Evolutionary conservation across 805 yeast species (phyloP).

Genomic region (Metschnikowia lochheadii): DNA sequence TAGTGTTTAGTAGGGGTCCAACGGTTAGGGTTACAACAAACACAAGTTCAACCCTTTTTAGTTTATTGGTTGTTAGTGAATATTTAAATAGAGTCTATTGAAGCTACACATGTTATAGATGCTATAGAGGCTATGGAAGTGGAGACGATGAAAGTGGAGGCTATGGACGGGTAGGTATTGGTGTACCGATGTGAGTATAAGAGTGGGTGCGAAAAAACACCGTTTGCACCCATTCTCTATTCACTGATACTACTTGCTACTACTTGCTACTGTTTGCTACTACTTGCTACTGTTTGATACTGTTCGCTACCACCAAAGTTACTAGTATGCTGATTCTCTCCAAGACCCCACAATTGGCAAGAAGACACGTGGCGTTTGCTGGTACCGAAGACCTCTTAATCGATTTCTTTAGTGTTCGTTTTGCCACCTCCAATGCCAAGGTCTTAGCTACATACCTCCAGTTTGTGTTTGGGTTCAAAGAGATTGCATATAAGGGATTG

Average conservation of each 20-base stretch:
- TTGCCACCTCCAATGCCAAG: constrained; percentile 72
- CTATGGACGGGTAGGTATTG: too few species aligned
- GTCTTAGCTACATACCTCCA: constrained; percentile 55
- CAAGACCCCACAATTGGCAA: not conserved
- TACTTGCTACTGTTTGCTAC: not conserved
- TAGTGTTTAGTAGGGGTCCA: too few species aligned
- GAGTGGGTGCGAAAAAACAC: not conserved
- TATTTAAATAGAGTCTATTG: too few species aligned
- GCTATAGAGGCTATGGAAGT: too few species aligned
- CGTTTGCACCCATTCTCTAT: not conserved
- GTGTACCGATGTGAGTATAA: too few species aligned
- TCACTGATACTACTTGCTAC: constrained; percentile 2
- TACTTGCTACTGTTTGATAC: not conserved
- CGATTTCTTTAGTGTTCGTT: constrained; percentile 60
- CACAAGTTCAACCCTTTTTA: too few species aligned
- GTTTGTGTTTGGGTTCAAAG: constrained; percentile 57
- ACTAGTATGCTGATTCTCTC: not conserved
- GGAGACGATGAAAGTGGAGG: too few species aligned
- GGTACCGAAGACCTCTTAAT: not conserved
- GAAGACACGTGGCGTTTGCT: not conserved
- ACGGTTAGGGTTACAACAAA: too few species aligned
- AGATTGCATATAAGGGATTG: constrained; percentile 60
- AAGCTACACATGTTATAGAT: too few species aligned
- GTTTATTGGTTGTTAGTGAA: too few species aligned
- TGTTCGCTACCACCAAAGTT: not conserved